Base-by-base conservation (phyloP, 345 rosid species). In the Clausena lansium region DNA sequence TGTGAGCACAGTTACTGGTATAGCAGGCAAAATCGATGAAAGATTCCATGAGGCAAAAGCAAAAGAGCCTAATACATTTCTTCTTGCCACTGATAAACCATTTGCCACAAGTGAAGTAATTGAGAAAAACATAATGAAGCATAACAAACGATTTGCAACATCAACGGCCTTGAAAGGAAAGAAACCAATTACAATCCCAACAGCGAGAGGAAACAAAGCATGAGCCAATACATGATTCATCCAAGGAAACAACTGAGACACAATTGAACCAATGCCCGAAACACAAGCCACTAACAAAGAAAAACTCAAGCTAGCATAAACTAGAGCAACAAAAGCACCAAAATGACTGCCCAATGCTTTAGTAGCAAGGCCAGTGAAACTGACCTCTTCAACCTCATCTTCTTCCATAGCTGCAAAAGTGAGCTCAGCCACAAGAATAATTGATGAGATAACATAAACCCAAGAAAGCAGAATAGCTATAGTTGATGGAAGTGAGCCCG, bases 371-470 rank as follows among this genome's bases (percentile, higher is more conserved):
- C 86, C 86, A 75, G 97, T 93, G 80, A 91, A 95, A 88, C 98
- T 95, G 77, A 92, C 98, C 87, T 93, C 98, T 63, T 76, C 80
- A 59, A 90, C 89, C 30, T 88, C 88, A 75, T 93, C 98, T 79
- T 93, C 95, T 78, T 87, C 85, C 98, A 95, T 93, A 11, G 94
- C 93, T 39, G 88, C 92, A 80, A 91, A 95, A 80, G 91, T 91
- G 76, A 93, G 94, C 78, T 95, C 97, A 36, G 98, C 98, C 28
- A 95, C 94, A 57, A 95, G 93, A 75, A 95, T 78, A 76, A 95
- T 91, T 19, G 98, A 92, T 68, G 94, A 93, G 61, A 93, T 84
- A 47, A 91, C 98, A 83, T 93, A 95, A 73, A 92, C 85, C 98
- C 98, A 92, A 41, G 93, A 91, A 65, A 91, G 83, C 81, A 93